Evolutionary conservation across 2,329 filamentous ascomycete species (phyloP).

Genomic region (Xylariaceae sp.): DNA sequence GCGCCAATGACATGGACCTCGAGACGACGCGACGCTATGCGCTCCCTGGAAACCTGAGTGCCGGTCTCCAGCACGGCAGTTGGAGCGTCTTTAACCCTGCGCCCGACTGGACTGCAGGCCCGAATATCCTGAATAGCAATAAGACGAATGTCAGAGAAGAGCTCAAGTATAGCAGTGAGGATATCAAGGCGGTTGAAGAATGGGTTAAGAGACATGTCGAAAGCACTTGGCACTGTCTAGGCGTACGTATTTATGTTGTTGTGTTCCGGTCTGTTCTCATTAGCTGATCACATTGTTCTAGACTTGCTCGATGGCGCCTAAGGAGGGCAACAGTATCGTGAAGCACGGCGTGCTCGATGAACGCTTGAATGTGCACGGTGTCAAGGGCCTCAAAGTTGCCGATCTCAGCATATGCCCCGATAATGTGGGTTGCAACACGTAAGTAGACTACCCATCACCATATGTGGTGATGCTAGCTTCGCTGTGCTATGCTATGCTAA

Average conservation of each 20-base stretch:
- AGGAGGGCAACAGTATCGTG: slow-evolving; percentile 71
- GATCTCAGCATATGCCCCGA: slow-evolving; percentile 73
- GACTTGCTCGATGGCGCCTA: slow-evolving; percentile 74
- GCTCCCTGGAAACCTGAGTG: slow-evolving; percentile 64
- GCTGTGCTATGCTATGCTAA: background rate
- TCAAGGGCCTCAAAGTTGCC: slow-evolving; percentile 71
- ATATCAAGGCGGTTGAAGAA: slow-evolving; percentile 63
- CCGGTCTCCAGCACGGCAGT: slow-evolving; percentile 67
- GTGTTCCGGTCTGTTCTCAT: background rate
- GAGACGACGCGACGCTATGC: slow-evolving; percentile 71
- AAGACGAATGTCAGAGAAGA: slow-evolving; percentile 55
- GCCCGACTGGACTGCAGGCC: slow-evolving; percentile 45
- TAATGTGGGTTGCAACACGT: slow-evolving; percentile 68
- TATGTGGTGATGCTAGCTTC: background rate
- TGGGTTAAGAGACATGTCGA: slow-evolving; percentile 68
- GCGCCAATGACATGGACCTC: slow-evolving; percentile 67
- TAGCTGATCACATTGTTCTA: slow-evolving; percentile 15
- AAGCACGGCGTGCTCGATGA: slow-evolving; percentile 75
- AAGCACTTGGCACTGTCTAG: slow-evolving; percentile 65
- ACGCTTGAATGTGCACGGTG: slow-evolving; percentile 70
- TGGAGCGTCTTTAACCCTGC: slow-evolving; percentile 59
- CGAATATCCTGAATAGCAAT: slow-evolving; percentile 57
- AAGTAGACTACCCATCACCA: slow-evolving; percentile 27
- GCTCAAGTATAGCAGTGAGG: slow-evolving; percentile 58
- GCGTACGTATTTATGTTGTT: slow-evolving; percentile 36